phyloP scores from a whole-genome alignment of 2,329 filamentous ascomycete genomes.

The Dactylonectria macrodidyma region DNA sequence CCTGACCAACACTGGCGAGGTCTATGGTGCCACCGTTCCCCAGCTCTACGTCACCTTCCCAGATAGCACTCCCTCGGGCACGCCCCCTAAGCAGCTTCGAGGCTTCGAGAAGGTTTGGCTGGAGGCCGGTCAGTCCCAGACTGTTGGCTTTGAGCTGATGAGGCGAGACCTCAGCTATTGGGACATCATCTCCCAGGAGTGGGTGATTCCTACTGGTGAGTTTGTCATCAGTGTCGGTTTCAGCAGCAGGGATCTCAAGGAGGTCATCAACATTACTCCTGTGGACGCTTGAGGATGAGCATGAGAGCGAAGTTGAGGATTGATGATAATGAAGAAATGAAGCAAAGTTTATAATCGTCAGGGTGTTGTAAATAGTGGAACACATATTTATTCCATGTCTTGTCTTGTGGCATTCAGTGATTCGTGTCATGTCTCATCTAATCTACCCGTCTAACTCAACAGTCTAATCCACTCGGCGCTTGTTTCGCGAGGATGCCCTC shows the following conservation, averaged over 20 bases:
- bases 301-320: too few species aligned
- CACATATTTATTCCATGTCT: constrained; percentile 14
- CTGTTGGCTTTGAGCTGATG: constrained; percentile 61
- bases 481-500: constrained; percentile 42
- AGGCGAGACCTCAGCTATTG: constrained; percentile 65
- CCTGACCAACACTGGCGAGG: constrained; percentile 66
- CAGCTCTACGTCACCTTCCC: constrained; percentile 70
- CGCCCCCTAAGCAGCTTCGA: constrained; percentile 64
- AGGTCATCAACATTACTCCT: constrained; percentile 41
- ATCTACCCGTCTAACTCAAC: constrained; percentile 7
- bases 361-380: constrained; percentile 22
- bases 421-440: neutral
- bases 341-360: constrained; percentile 22
- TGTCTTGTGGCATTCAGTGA: constrained; percentile 6
- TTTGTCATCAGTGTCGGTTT: constrained; percentile 47
- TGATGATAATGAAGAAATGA: constrained; percentile 41
- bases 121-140: constrained; percentile 55
- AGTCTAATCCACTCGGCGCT: constrained; percentile 42
- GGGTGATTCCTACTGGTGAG: constrained; percentile 51
- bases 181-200: constrained; percentile 60
- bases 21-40: constrained; percentile 64
- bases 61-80: constrained; percentile 54
- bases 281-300: constrained; percentile 33
- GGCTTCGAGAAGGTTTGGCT: constrained; percentile 67
- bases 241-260: constrained; percentile 47